These are phyloP conservation scores for Schwanniomyces sp. DNA, from an alignment of 805 yeast genomes.

Conservation along the genomic window DNA sequence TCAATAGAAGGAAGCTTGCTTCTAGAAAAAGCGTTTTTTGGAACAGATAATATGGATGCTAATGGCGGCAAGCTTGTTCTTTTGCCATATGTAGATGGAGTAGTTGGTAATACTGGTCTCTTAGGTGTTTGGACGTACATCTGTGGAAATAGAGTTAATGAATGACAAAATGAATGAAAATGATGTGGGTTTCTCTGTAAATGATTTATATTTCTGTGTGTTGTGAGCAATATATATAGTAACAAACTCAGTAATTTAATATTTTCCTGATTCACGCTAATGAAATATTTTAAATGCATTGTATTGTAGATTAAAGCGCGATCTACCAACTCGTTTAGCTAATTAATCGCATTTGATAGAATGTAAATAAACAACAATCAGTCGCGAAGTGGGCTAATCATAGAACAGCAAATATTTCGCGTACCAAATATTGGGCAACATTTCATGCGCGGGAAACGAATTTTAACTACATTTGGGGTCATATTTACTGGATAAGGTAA, in stretches of 20 bases:
- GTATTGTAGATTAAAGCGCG: conserved; percentile 1
- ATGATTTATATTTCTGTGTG: background rate
- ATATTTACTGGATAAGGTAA: background rate
- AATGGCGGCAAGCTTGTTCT: conserved; percentile 41
- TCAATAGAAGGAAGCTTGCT: conserved; percentile 25
- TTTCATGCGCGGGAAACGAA: background rate
- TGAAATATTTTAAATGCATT: conserved; percentile 2
- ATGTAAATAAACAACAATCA: conserved; percentile 6
- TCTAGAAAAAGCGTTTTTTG: background rate
- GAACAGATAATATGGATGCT: conserved; percentile 26
- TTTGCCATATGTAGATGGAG: conserved; percentile 14
- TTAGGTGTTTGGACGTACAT: conserved; percentile 36
- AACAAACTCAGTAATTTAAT: background rate
- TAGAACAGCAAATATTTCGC: background rate
- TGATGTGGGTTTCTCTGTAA: background rate
- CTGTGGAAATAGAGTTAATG: background rate
- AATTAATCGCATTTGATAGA: conserved; percentile 7
- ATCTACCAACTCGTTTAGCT: conserved; percentile 2
- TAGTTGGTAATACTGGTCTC: conserved; percentile 27
- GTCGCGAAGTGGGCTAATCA: background rate
- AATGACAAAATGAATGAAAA: background rate
- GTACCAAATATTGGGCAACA: background rate
- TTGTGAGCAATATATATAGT: background rate
- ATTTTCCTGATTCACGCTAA: conserved; percentile 7
- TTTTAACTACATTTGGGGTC: background rate